Conservation (phyloP, 305 asterid genomes). For the Ajuga reptans region DNA sequence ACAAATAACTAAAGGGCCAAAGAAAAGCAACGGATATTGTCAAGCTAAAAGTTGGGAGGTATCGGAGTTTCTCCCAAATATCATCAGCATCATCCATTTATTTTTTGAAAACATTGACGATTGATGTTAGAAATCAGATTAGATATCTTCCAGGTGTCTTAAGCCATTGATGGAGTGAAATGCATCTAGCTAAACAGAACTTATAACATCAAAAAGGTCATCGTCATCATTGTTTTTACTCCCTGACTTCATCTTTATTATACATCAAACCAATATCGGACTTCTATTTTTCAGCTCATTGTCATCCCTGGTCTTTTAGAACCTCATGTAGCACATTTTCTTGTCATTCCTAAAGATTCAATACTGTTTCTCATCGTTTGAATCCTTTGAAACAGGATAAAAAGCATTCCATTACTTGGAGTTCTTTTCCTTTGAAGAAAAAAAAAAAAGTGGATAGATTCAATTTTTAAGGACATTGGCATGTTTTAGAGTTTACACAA, state of each 20-base stretch:
- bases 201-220: conserved; percentile 8
- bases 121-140: conserved; percentile 7
- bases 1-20: neutral
- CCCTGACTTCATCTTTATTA: conserved; percentile 2
- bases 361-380: neutral
- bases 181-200: neutral
- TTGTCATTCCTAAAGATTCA: neutral
- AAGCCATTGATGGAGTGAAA: neutral
- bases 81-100: neutral
- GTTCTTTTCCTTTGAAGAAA: neutral
- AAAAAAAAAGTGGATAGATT: neutral
- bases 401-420: neutral
- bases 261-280: neutral
- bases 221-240: neutral
- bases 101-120: neutral
- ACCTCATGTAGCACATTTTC: neutral
- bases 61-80: conserved; percentile 9
- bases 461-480: neutral
- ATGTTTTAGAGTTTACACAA: neutral
- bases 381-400: neutral
- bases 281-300: neutral
- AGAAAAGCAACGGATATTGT: neutral
- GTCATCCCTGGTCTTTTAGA: neutral
- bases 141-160: conserved; percentile 8
- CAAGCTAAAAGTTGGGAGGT: neutral